Conservation (phyloP, 106 monocot species). For the Alisma plantagoaquatica region DNA sequence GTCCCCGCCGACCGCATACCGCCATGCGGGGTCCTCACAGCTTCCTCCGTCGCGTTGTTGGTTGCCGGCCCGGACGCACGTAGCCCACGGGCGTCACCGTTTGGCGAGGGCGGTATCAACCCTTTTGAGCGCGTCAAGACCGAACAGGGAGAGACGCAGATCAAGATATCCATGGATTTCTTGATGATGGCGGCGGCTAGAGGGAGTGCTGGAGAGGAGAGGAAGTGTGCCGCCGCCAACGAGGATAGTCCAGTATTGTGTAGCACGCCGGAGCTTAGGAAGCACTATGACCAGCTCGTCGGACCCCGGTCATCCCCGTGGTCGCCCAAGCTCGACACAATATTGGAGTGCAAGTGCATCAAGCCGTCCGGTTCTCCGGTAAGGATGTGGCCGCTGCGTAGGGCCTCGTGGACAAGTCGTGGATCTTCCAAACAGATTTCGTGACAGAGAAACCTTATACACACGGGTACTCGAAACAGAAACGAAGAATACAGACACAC, state of each 20-base stretch:
- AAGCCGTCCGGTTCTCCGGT: constrained; percentile 9
- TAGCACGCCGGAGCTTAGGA: constrained; percentile 75
- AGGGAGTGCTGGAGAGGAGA: not conserved
- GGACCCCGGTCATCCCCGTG: constrained; percentile 36
- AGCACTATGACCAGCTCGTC: constrained; percentile 69
- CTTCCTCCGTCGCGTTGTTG: constrained; percentile 20
- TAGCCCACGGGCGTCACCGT: constrained; percentile 3
- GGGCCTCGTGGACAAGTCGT: too few species aligned
- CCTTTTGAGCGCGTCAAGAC: constrained; percentile 50
- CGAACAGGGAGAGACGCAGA: constrained; percentile 24
- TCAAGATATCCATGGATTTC: constrained; percentile 50
- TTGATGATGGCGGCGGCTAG: constrained; percentile 15
- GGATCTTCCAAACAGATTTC: too few species aligned
- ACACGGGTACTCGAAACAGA: too few species aligned
- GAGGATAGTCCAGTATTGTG: constrained; percentile 11
- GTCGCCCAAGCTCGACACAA: constrained; percentile 69
- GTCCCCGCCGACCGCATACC: constrained; percentile 47
- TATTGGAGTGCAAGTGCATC: constrained; percentile 33
- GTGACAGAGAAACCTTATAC: too few species aligned
- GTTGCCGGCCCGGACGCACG: constrained; percentile 5
- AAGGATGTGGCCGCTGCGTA: too few species aligned
- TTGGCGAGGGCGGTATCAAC: too few species aligned
- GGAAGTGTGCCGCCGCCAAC: not conserved
- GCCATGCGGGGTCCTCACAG: constrained; percentile 19
- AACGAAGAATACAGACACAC: too few species aligned